Percentiles rank a stretch among this genome's conserved stretches.
Evolutionary conservation across 345 rosid genomes (phyloP).

Genomic region (Eucalyptus pauciflora): DNA sequence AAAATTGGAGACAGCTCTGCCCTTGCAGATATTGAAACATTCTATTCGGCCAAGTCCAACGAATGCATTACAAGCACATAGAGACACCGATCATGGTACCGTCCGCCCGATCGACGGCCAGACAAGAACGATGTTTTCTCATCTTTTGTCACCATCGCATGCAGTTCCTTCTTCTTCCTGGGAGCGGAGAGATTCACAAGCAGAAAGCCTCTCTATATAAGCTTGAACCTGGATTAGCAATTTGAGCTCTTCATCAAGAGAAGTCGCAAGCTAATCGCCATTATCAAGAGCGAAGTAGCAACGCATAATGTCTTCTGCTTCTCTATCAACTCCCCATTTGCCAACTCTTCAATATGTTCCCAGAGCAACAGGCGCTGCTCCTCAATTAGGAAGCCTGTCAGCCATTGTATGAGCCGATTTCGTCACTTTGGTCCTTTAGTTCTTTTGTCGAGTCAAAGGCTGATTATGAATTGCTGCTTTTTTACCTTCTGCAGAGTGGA

Average conservation of each 20-base stretch:
- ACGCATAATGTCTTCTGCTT: not conserved
- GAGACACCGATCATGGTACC: not conserved
- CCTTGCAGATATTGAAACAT: not conserved
- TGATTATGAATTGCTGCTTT: not conserved
- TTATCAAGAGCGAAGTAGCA: not conserved
- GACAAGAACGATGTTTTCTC: not conserved
- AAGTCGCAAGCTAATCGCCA: not conserved
- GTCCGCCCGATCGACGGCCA: not conserved
- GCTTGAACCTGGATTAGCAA: not conserved
- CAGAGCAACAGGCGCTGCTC: not conserved
- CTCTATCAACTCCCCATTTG: not conserved
- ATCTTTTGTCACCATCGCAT: not conserved
- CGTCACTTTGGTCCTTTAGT: not conserved
- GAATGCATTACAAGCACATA: not conserved
- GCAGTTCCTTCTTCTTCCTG: not conserved
- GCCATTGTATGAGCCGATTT: not conserved
- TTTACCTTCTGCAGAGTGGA: slow-evolving; percentile 8
- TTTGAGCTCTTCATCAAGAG: not conserved
- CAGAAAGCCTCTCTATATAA: not conserved
- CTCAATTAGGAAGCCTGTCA: not conserved
- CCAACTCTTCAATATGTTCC: not conserved
- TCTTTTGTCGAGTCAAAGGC: not conserved
- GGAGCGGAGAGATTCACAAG: not conserved
- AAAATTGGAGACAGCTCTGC: not conserved
- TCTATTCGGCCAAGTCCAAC: not conserved